These are phyloP conservation scores for Suhomyces faveliae DNA, from an alignment of 805 yeast genomes.

Conservation along the genomic window DNA sequence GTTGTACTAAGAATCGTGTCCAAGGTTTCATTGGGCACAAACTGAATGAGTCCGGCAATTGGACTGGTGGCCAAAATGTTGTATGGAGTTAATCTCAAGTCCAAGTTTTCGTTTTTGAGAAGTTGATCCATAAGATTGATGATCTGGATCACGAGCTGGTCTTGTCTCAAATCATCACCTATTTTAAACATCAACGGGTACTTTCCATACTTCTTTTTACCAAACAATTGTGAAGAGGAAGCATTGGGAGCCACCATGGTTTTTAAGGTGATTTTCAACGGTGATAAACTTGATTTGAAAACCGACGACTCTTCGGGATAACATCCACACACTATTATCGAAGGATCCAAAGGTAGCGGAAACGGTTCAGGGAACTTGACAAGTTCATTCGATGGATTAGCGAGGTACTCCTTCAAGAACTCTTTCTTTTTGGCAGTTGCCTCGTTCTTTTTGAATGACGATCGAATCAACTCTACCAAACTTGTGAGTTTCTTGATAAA, in stretches of 20 bases:
- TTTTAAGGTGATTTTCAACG: constrained; percentile 77
- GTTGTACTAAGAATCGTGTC: constrained; percentile 62
- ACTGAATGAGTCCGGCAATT: constrained; percentile 88
- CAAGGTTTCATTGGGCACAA: constrained; percentile 88
- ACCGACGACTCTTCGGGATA: constrained; percentile 79
- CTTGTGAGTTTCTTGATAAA: constrained; percentile 64
- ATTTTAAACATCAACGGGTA: constrained; percentile 90
- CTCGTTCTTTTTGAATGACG: constrained; percentile 56
- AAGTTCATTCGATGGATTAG: constrained; percentile 44
- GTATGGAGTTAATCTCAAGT: constrained; percentile 83
- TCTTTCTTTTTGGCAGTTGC: constrained; percentile 76
- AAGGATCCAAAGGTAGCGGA: constrained; percentile 81
- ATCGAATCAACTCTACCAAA: constrained; percentile 62
- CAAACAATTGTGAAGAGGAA: constrained; percentile 33
- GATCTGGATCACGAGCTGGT: constrained; percentile 93
- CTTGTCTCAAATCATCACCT: constrained; percentile 95
- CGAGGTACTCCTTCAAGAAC: constrained; percentile 55
- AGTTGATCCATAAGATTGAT: constrained; percentile 88
- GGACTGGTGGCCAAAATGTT: constrained; percentile 88
- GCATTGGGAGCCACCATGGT: constrained; percentile 39
- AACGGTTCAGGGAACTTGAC: constrained; percentile 53
- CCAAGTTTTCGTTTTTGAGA: constrained; percentile 84
- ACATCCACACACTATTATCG: constrained; percentile 68
- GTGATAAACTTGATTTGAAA: constrained; percentile 88
- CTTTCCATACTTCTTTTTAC: constrained; percentile 36